Evolutionary conservation across 495 filamentous ascomycete genomes (phyloP).

Genomic region (Penicillium macrosclerotiorum): DNA sequence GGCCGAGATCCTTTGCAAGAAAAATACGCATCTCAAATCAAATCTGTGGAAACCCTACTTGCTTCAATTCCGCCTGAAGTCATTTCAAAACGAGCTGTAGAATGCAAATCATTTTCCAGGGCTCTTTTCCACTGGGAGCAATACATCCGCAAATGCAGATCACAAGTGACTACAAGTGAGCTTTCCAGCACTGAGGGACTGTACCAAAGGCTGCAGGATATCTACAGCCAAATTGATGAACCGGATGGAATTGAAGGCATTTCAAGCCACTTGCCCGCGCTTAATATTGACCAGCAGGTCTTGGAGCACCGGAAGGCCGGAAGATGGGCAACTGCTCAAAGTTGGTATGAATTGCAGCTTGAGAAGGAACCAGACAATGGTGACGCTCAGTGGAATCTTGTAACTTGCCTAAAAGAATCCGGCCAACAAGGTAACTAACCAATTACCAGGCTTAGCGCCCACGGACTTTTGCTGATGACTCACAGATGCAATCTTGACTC

Average conservation of each 20-base stretch:
- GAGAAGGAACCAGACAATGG: conserved; percentile 72
- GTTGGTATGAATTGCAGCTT: conserved; percentile 91
- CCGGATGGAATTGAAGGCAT: conserved; percentile 96
- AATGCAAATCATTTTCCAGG: conserved; percentile 88
- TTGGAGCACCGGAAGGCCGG: conserved; percentile 88
- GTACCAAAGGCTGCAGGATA: conserved; percentile 78
- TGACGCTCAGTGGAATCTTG: conserved; percentile 75
- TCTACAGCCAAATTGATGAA: conserved; percentile 96
- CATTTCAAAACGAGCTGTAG: conserved; percentile 79
- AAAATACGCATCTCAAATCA: conserved; percentile 52
- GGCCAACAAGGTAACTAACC: conserved; percentile 71
- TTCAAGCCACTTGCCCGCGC: conserved; percentile 73
- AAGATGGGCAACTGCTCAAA: conserved; percentile 96
- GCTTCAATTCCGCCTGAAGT: conserved; percentile 76
- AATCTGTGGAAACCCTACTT: conserved; percentile 61
- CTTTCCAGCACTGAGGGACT: conserved; percentile 53
- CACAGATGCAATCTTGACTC: conserved; percentile 76
- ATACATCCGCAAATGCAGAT: conserved; percentile 66
- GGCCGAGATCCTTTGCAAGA: conserved; percentile 36
- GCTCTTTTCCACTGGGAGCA: conserved; percentile 94
- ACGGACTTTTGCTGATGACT: conserved; percentile 12
- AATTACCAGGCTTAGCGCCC: conserved; percentile 16
- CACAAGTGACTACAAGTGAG: conserved; percentile 31
- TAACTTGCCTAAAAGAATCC: conserved; percentile 88
- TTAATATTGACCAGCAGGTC: conserved; percentile 88